A percentile compares a stretch with the other conserved stretches of the same genome.
These are phyloP conservation scores for Zymoseptoria tritici DNA, from an alignment of 2,329 filamentous ascomycete genomes.

Conservation along the genomic window DNA sequence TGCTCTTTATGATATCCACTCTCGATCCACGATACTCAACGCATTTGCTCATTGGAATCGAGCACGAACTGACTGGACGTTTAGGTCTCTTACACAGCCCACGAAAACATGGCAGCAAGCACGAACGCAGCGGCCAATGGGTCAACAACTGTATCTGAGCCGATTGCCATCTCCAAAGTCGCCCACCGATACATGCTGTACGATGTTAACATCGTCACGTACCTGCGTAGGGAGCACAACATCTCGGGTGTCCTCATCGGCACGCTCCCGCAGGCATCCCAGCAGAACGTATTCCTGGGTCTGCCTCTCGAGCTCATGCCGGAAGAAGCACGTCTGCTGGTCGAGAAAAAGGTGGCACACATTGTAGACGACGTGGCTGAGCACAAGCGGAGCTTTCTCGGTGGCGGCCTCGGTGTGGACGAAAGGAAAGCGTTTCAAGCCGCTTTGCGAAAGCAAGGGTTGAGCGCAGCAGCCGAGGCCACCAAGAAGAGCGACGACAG, in stretches of 20 bases:
- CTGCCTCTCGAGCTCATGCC: conserved; percentile 83
- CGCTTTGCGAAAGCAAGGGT: conserved; percentile 48
- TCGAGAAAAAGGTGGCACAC: conserved; percentile 68
- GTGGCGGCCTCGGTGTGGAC: conserved; percentile 42
- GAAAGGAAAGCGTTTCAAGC: conserved; percentile 56
- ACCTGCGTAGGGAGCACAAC: conserved; percentile 70
- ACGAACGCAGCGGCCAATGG: conserved; percentile 20
- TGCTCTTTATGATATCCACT: conserved; percentile 33
- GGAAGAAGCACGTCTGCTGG: conserved; percentile 77
- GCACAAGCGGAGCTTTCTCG: conserved; percentile 58
- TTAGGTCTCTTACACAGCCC: neutral
- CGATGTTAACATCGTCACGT: conserved; percentile 70
- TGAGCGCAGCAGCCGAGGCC: conserved; percentile 41
- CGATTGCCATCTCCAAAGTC: conserved; percentile 73
- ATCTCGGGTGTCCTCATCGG: conserved; percentile 83
- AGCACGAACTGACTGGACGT: neutral
- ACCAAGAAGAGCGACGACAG: conserved; percentile 43
- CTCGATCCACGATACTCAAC: conserved; percentile 2
- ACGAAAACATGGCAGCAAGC: conserved; percentile 18
- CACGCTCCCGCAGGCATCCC: conserved; percentile 82
- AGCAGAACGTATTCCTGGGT: conserved; percentile 89
- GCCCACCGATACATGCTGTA: conserved; percentile 81
- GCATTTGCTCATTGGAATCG: neutral
- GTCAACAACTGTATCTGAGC: conserved; percentile 38
- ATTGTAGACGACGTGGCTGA: conserved; percentile 70